Conservation (phyloP, 495 filamentous ascomycete species). For the Durotheca rogersii region DNA sequence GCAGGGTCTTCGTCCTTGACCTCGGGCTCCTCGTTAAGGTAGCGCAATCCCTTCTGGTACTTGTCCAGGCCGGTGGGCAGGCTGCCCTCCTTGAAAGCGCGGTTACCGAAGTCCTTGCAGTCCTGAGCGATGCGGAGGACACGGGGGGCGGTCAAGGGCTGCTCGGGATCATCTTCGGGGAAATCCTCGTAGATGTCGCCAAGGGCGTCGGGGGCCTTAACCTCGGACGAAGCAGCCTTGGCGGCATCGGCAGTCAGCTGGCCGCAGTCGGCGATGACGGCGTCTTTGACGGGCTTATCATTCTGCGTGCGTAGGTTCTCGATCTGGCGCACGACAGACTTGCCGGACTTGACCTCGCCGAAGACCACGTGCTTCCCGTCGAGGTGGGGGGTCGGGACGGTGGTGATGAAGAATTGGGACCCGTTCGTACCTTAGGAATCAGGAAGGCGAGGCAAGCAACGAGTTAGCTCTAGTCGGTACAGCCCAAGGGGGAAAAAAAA, state of each 20-base stretch:
- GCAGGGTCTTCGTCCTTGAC: constrained; percentile 66
- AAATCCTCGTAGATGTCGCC: constrained; percentile 96
- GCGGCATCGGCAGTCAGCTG: constrained; percentile 73
- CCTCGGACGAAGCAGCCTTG: constrained; percentile 55
- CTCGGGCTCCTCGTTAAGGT: constrained; percentile 84
- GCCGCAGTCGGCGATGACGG: constrained; percentile 80
- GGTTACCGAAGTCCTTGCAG: constrained; percentile 89
- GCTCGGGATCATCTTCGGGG: constrained; percentile 69
- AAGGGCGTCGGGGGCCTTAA: constrained; percentile 69
- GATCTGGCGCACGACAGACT: constrained; percentile 85
- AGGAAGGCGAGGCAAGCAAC: constrained; percentile 17
- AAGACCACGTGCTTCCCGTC: constrained; percentile 98
- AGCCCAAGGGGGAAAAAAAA: neutral
- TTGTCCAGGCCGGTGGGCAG: constrained; percentile 76
- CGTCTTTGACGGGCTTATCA: constrained; percentile 78
- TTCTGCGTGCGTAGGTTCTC: constrained; percentile 78
- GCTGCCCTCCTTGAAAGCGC: constrained; percentile 81
- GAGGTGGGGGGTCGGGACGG: constrained; percentile 87
- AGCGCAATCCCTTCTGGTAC: constrained; percentile 96
- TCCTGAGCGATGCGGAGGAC: constrained; percentile 79
- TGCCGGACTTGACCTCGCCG: constrained; percentile 90
- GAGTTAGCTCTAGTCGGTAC: neutral
- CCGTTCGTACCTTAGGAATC: constrained; percentile 80
- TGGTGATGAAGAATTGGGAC: constrained; percentile 97
- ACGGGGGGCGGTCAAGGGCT: constrained; percentile 58